Evolutionary conservation across 345 rosid genomes (phyloP).

Genomic region (Clarkia xantiana): DNA sequence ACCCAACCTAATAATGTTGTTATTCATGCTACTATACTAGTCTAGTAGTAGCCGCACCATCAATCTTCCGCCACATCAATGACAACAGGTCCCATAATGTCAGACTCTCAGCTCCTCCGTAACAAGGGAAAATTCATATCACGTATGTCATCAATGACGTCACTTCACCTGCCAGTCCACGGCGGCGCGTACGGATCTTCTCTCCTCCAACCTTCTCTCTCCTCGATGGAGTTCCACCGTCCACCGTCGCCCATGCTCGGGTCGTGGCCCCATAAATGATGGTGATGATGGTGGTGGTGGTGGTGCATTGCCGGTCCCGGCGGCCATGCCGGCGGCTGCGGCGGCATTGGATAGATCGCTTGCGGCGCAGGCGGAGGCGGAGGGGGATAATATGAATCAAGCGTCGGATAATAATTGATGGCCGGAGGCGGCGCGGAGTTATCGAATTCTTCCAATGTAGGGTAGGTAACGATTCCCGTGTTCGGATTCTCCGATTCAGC

Average conservation of each 20-base stretch:
- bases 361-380: conserved; percentile 9
- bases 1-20: no score
- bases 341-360: conserved; percentile 4
- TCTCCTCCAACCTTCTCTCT: conserved; percentile 5
- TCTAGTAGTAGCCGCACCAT: no score
- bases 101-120: no score
- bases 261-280: conserved; percentile 6
- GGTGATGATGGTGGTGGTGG: conserved; percentile 2
- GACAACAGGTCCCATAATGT: no score
- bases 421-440: conserved; percentile 3
- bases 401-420: background rate
- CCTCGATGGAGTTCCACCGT: conserved; percentile 3
- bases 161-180: conserved; percentile 24
- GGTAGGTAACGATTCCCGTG: background rate
- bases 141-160: background rate
- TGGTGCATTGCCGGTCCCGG: conserved; percentile 5
- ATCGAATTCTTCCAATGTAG: background rate
- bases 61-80: no score
- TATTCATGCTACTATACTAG: no score
- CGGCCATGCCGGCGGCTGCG: background rate
- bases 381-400: background rate
- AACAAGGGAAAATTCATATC: conserved; percentile 5
- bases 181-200: conserved; percentile 1
- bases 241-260: conserved; percentile 9
- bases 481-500: background rate